A percentile compares a stretch with the other conserved stretches of the same genome.
phyloP scores from a whole-genome alignment of 352 stramenopile species.

The Hyaloperonospora brassicae region DNA sequence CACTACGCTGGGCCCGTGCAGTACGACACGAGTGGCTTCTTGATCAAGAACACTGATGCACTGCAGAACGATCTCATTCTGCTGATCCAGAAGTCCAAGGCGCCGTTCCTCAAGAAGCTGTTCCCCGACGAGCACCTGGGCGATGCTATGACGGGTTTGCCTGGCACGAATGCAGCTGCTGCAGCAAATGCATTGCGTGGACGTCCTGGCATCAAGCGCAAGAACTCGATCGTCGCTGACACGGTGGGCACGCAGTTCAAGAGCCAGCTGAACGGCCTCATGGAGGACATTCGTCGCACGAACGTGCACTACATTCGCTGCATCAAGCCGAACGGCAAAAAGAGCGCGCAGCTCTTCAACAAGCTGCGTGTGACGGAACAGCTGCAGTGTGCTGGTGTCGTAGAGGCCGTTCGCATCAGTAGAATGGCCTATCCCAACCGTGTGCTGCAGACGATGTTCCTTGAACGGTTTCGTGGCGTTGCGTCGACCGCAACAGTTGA shows the following conservation, averaged over 20 bases:
- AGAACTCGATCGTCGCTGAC: slow-evolving; percentile 75
- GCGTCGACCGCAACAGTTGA: slow-evolving; percentile 23
- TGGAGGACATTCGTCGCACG: slow-evolving; percentile 81
- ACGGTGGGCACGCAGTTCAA: slow-evolving; percentile 89
- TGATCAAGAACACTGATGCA: slow-evolving; percentile 97
- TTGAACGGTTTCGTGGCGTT: slow-evolving; percentile 77
- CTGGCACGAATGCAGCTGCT: slow-evolving; percentile 15
- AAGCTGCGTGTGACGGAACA: slow-evolving; percentile 92
- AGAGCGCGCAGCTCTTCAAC: slow-evolving; percentile 85
- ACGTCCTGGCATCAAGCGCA: slow-evolving; percentile 47
- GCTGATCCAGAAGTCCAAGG: slow-evolving; percentile 63
- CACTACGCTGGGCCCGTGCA: slow-evolving; percentile 94
- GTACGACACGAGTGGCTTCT: slow-evolving; percentile 90
- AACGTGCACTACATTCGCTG: slow-evolving; percentile 98
- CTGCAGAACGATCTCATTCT: slow-evolving; percentile 89
- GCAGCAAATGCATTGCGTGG: slow-evolving; percentile 16
- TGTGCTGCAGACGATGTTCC: slow-evolving; percentile 83
- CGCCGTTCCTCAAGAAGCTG: slow-evolving; percentile 65
- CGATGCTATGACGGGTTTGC: slow-evolving; percentile 38
- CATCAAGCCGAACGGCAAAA: slow-evolving; percentile 97
- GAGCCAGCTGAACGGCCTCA: slow-evolving; percentile 16
- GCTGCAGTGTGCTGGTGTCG: slow-evolving; percentile 94
- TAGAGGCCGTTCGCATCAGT: slow-evolving; percentile 97
- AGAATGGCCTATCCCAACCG: slow-evolving; percentile 97
- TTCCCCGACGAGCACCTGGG: slow-evolving; percentile 65